These are phyloP conservation scores for Micractinium sp. DNA, from an alignment of 139 green algal species.

Conservation along the genomic window DNA sequence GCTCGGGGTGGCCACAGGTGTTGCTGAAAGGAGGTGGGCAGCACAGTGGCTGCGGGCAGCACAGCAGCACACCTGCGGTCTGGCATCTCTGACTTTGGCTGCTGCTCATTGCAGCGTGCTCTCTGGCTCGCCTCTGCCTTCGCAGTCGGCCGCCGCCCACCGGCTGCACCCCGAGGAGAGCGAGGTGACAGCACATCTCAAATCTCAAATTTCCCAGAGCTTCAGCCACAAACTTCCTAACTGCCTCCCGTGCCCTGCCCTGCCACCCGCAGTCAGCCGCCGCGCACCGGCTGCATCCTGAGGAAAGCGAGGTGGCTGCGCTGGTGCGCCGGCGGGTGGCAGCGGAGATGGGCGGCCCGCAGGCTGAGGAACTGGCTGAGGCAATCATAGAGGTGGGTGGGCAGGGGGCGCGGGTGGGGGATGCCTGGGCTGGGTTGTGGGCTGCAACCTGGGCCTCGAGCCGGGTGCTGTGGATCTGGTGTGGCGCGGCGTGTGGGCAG, in stretches of 20 bases:
- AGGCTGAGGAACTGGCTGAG: neutral
- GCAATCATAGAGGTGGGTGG: constrained; percentile 10
- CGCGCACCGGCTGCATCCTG: constrained; percentile 22
- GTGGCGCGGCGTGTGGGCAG: too few species aligned
- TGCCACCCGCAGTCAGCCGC: constrained; percentile 11
- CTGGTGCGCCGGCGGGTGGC: constrained; percentile 17
- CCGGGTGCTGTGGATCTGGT: too few species aligned
- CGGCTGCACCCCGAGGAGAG: constrained; percentile 19
- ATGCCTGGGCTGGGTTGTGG: too few species aligned
- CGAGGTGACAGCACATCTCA: neutral
- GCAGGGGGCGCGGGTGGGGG: neutral
- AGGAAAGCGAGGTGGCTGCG: constrained; percentile 14
- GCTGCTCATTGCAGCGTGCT: neutral
- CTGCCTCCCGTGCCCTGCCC: neutral
- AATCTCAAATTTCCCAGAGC: neutral
- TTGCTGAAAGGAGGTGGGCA: neutral
- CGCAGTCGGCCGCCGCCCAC: constrained; percentile 26
- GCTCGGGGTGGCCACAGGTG: too few species aligned
- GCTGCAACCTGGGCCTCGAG: neutral
- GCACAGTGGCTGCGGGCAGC: neutral
- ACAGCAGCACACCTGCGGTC: neutral
- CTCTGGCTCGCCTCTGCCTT: neutral
- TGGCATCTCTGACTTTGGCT: neutral
- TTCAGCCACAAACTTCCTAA: neutral
- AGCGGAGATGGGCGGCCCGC: neutral